These are phyloP conservation scores for Trametes villosa DNA, from an alignment of 768 basidiomycete genomes.

Conservation along the genomic window DNA sequence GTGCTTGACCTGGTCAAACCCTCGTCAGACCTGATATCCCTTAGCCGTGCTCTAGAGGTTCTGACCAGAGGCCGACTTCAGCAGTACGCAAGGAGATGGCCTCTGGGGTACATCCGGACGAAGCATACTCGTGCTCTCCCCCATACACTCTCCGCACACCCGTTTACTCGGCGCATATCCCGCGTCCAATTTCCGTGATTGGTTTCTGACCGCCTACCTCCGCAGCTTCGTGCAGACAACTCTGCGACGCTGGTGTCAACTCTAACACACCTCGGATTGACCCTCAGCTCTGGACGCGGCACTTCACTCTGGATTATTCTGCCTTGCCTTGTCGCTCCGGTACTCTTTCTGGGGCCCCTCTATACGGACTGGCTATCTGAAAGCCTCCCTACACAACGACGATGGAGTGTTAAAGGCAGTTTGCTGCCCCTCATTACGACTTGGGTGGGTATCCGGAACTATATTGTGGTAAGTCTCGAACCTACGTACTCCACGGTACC, in stretches of 20 bases:
- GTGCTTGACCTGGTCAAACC: too few species aligned
- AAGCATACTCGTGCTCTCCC: too few species aligned
- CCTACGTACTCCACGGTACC: neutral
- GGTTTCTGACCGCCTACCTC: neutral
- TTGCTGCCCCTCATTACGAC: constrained; percentile 48
- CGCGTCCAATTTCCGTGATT: too few species aligned
- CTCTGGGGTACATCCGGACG: too few species aligned
- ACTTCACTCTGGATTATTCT: constrained; percentile 32
- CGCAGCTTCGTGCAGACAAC: neutral
- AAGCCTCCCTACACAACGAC: constrained; percentile 57
- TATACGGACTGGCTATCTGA: constrained; percentile 54
- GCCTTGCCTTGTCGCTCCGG: constrained; percentile 69
- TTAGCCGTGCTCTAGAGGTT: too few species aligned
- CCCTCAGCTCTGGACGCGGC: constrained; percentile 27
- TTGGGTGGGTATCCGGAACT: constrained; percentile 74
- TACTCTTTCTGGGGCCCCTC: constrained; percentile 80
- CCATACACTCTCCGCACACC: too few species aligned
- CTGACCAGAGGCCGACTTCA: too few species aligned
- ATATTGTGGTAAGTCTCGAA: constrained; percentile 50
- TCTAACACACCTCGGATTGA: constrained; percentile 45
- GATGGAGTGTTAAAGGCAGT: constrained; percentile 49
- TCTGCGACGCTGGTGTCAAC: constrained; percentile 36
- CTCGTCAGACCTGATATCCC: too few species aligned
- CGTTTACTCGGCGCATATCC: too few species aligned
- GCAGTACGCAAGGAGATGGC: too few species aligned